Evolutionary conservation across 2,329 filamentous ascomycete species (phyloP).

Genomic region (Colletotrichum siamense): DNA sequence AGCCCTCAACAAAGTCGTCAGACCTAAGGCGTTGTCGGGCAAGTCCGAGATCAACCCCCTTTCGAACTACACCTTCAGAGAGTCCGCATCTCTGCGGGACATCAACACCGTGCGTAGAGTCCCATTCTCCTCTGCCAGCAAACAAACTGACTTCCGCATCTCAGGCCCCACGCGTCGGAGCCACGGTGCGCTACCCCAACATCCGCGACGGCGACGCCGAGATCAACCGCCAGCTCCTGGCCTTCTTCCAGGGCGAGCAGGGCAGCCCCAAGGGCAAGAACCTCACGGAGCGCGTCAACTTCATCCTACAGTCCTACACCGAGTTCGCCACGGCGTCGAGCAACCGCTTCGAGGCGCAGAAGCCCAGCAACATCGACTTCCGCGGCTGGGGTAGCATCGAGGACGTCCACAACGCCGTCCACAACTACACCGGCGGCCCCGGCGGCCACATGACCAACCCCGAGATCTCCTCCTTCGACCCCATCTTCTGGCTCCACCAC

Average conservation of each 20-base stretch:
- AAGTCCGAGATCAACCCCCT: constrained; percentile 14
- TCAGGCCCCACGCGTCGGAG: not conserved
- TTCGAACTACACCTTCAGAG: constrained; percentile 8
- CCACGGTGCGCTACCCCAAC: constrained; percentile 27
- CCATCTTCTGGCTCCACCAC: constrained; percentile 61
- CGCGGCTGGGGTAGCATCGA: constrained; percentile 31
- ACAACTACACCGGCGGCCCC: constrained; percentile 32
- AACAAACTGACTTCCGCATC: not conserved
- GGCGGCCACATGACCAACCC: constrained; percentile 51
- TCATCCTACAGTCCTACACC: constrained; percentile 17
- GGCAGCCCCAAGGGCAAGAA: not conserved
- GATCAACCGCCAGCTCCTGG: not conserved
- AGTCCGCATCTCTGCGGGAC: not conserved
- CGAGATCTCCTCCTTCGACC: constrained; percentile 66
- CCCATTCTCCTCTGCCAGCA: accelerated
- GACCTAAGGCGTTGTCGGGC: constrained; percentile 33
- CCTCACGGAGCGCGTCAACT: constrained; percentile 19
- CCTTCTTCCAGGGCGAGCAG: not conserved
- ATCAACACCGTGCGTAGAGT: not conserved
- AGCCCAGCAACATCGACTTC: not conserved
- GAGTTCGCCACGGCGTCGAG: constrained; percentile 4
- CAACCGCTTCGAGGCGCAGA: constrained; percentile 3
- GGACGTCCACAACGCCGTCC: constrained; percentile 44
- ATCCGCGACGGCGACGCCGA: not conserved
- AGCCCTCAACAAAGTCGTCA: not conserved